Evolutionary conservation across 2,329 filamentous ascomycete genomes (phyloP).

Genomic region (Aspergillus piperis): DNA sequence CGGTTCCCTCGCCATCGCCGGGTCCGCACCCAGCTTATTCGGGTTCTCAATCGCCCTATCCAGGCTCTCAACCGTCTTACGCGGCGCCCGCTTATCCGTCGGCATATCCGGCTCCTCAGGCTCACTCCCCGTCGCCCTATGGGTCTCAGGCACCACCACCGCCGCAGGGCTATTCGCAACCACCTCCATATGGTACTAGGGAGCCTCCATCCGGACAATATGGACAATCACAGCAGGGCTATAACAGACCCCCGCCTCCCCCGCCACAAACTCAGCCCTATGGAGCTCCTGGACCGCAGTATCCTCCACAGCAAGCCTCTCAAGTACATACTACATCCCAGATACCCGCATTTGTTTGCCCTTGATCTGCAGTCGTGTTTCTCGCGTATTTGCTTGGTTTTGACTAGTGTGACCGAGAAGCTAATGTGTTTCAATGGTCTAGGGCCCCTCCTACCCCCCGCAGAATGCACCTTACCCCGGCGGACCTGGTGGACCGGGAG

Average conservation of each 20-base stretch:
- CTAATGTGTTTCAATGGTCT: neutral
- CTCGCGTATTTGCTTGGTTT: neutral
- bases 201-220: conserved; percentile 20
- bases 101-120: conserved; percentile 32
- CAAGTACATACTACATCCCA: conserved; percentile 35
- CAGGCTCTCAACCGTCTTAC: conserved; percentile 23
- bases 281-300: conserved; percentile 33
- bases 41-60: conserved; percentile 21
- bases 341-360: conserved; percentile 6
- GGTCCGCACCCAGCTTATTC: conserved; percentile 6
- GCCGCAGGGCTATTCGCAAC: conserved; percentile 28
- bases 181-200: conserved; percentile 29
- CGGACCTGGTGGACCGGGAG: conserved; percentile 25
- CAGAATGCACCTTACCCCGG: conserved; percentile 37
- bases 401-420: neutral
- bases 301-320: conserved; percentile 37
- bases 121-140: conserved; percentile 45
- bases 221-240: conserved; percentile 33
- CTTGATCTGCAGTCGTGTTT: conserved; percentile 7
- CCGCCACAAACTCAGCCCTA: conserved; percentile 41
- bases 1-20: conserved; percentile 32
- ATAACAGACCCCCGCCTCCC: conserved; percentile 46
- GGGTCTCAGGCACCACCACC: conserved; percentile 31
- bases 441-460: conserved; percentile 31
- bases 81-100: conserved; percentile 1